Evolutionary conservation across 371 early-diverging fungal species (phyloP).

Genomic region (Apophysomyces ossiformis): DNA sequence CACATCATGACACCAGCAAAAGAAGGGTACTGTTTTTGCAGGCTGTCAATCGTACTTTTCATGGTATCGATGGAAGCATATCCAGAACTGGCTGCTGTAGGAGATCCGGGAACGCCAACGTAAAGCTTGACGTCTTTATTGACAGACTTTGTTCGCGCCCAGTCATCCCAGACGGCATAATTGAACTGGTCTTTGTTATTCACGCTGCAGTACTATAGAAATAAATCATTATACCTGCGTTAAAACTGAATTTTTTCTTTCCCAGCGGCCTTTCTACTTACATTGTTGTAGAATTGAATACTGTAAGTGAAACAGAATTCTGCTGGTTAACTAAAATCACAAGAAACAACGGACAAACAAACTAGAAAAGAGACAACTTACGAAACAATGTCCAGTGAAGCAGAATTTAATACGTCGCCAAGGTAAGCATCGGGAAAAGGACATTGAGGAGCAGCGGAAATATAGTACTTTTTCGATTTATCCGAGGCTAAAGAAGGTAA

Average conservation of each 20-base stretch:
- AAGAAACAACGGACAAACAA: too few species aligned
- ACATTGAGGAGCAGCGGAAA: conserved; percentile 58
- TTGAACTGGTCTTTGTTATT: conserved; percentile 27
- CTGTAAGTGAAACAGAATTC: not conserved
- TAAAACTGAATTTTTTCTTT: not conserved
- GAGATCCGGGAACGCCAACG: conserved; percentile 64
- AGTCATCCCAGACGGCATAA: conserved; percentile 58
- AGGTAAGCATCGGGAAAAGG: conserved; percentile 57
- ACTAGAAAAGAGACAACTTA: not conserved
- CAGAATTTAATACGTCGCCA: conserved; percentile 37
- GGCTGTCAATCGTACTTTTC: not conserved
- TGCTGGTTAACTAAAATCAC: not conserved
- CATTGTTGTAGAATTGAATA: conserved; percentile 37
- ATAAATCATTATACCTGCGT: too few species aligned
- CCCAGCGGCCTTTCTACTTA: conserved; percentile 14
- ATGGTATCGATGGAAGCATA: conserved; percentile 30
- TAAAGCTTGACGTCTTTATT: conserved; percentile 62
- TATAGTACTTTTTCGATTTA: conserved; percentile 31
- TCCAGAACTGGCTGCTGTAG: conserved; percentile 37
- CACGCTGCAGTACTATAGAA: conserved; percentile 27
- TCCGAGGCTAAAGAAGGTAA: conserved; percentile 12
- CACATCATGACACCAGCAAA: conserved; percentile 27
- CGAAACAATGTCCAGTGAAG: conserved; percentile 52
- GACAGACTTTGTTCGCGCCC: conserved; percentile 57
- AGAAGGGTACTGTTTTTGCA: conserved; percentile 1